phyloP scores from a whole-genome alignment of 495 filamentous ascomycete species.

The Trichocladium antarcticum region DNA sequence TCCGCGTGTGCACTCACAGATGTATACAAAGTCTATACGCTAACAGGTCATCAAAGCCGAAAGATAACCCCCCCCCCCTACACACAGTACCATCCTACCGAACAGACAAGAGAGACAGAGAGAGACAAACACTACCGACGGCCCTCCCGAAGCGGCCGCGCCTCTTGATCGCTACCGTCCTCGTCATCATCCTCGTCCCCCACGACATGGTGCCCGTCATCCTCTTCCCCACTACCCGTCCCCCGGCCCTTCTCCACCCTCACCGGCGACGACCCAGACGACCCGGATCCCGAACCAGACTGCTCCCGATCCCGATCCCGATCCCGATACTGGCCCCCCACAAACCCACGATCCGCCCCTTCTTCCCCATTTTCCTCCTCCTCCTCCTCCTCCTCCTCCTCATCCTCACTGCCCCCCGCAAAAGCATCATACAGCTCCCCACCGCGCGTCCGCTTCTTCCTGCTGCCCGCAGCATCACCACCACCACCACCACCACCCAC shows the following conservation, averaged over 20 bases:
- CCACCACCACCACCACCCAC: not conserved
- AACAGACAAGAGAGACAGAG: not conserved
- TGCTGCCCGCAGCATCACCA: slow-evolving; percentile 2
- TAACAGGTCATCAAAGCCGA: too few relatives aligned
- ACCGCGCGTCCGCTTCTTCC: slow-evolving; percentile 46
- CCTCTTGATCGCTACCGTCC: slow-evolving; percentile 14
- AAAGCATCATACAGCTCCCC: slow-evolving; percentile 92
- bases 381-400: slow-evolving; percentile 14
- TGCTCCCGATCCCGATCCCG: slow-evolving; percentile 4
- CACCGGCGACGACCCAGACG: slow-evolving; percentile 2
- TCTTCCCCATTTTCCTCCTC: not conserved
- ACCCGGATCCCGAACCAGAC: slow-evolving; percentile 12
- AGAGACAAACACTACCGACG: not conserved
- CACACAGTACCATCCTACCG: not conserved
- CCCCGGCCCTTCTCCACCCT: slow-evolving; percentile 14
- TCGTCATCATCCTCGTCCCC: slow-evolving; percentile 23
- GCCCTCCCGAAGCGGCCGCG: slow-evolving; percentile 8
- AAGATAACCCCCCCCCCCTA: not conserved
- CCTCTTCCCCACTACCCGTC: slow-evolving; percentile 40
- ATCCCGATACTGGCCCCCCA: not conserved
- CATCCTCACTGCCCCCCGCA: slow-evolving; percentile 55
- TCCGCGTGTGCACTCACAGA: too few relatives aligned
- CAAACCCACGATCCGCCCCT: too few relatives aligned
- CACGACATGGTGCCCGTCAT: slow-evolving; percentile 23
- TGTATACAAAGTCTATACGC: too few relatives aligned